Conservation (phyloP, 441 rosid genomes). For the Aquilaria agallochum region DNA sequence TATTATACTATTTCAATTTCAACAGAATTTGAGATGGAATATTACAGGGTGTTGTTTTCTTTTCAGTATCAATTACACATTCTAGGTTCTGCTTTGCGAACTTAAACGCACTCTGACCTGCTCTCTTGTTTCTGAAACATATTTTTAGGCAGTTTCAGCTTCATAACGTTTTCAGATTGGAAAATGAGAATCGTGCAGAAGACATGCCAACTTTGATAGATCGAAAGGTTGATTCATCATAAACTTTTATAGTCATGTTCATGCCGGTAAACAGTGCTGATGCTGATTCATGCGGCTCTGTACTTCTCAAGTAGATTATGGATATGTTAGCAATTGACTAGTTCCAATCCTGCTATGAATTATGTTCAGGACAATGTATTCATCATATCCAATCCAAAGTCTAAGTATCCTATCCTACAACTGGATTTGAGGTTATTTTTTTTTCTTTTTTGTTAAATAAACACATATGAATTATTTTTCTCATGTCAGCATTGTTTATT, state of each 20-base stretch:
- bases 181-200: conserved; percentile 77
- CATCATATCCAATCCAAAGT: conserved; percentile 91
- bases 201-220: conserved; percentile 87
- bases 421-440: conserved; percentile 69
- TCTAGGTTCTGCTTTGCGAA: no score
- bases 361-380: conserved; percentile 75
- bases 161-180: conserved; percentile 52
- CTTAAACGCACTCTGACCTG: conserved; percentile 6
- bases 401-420: conserved; percentile 87
- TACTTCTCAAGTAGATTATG: not conserved
- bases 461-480: not conserved
- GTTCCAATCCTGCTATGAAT: conserved; percentile 9
- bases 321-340: not conserved
- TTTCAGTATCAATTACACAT: no score
- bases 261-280: not conserved
- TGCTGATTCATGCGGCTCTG: conserved; percentile 1
- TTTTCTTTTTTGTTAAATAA: not conserved
- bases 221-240: conserved; percentile 48
- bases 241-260: not conserved
- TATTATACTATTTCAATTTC: no score
- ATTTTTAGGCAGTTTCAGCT: conserved; percentile 75
- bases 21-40: no score
- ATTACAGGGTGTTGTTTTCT: no score
- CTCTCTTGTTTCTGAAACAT: conserved; percentile 25
- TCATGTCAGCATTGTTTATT: not conserved